Conservation (phyloP, 176 grass and related monocot species). For the Ananas comosus region DNA sequence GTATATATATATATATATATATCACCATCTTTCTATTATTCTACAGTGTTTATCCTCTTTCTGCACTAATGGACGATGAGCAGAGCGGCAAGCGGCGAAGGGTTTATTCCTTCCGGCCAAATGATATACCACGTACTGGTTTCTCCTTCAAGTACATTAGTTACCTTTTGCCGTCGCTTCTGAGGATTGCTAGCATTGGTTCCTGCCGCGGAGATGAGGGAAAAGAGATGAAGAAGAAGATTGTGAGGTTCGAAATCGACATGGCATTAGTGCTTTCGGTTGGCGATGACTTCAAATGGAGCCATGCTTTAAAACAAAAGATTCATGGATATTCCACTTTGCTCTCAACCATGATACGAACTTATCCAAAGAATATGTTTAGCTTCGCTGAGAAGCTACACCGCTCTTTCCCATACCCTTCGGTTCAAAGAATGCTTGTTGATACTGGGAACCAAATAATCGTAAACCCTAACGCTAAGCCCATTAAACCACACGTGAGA, state of each 20-base stretch:
- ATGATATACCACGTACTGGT: not conserved
- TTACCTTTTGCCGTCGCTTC: slow-evolving; percentile 10
- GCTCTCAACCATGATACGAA: not conserved
- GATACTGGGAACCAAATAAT: not conserved
- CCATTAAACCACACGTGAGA: not conserved
- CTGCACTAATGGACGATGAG: not conserved
- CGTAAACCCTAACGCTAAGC: not conserved
- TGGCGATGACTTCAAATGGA: slow-evolving; percentile 5
- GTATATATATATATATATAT: not conserved
- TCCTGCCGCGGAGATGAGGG: not conserved
- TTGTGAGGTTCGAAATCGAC: not conserved
- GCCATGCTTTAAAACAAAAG: slow-evolving; percentile 1
- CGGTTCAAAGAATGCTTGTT: not conserved
- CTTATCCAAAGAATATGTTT: not conserved
- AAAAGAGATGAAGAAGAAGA: slow-evolving; percentile 9
- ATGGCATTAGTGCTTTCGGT: not conserved
- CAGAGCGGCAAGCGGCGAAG: not conserved
- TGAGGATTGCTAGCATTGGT: not conserved
- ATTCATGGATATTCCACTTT: not conserved
- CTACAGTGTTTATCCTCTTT: not conserved
- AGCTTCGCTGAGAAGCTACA: not conserved
- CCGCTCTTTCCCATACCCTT: not conserved
- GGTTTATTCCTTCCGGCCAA: not conserved
- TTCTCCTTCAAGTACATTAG: not conserved
- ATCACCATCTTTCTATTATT: not conserved